Conservation (phyloP, 306 rosid species). For the Inga oerstediana region DNA sequence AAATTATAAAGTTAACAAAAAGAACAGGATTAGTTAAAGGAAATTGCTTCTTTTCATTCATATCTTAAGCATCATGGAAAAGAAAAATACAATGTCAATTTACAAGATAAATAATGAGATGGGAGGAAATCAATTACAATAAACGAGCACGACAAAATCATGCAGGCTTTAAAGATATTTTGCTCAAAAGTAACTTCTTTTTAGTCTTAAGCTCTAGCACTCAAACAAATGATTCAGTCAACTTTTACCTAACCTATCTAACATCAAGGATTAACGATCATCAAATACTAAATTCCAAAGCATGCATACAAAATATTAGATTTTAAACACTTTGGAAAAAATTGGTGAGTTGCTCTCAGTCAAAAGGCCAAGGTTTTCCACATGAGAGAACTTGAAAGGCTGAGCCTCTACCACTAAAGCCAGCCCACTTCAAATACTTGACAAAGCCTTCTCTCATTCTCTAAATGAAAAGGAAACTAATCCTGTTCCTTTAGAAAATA, state of each 20-base stretch:
- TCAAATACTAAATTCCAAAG: not conserved
- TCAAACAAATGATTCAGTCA: not conserved
- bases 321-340: not conserved
- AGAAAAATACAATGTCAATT: too few species aligned
- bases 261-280: not conserved
- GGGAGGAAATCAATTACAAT: too few species aligned
- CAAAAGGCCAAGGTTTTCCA: not conserved
- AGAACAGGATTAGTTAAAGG: not conserved
- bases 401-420: conserved; percentile 21
- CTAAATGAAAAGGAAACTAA: not conserved
- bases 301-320: not conserved
- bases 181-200: not conserved
- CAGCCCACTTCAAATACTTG: not conserved
- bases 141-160: too few species aligned
- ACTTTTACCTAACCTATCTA: not conserved
- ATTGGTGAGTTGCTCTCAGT: not conserved
- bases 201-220: not conserved
- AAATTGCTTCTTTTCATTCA: not conserved
- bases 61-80: too few species aligned
- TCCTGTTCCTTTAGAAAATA: not conserved
- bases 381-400: conserved; percentile 30
- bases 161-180: not conserved
- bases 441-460: not conserved
- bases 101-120: too few species aligned
- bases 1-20: not conserved